Base-by-base conservation (phyloP, 306 rosid species). In the Rosa persica region DNA sequence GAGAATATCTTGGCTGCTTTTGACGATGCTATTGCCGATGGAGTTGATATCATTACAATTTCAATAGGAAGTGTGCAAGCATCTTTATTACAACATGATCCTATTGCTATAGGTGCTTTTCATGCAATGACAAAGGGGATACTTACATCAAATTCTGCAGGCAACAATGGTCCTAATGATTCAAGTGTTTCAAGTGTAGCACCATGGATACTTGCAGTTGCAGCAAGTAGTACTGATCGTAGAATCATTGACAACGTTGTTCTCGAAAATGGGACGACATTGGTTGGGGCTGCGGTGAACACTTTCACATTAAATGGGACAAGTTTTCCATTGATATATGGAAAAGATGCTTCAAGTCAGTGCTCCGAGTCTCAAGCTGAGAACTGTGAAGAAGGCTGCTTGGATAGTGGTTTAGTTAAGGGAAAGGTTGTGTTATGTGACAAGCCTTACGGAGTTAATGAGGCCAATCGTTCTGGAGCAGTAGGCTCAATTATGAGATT, bases 1-100 rank as follows among this genome's bases (percentile, higher is more conserved):
- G 74, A 70, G 6, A 55, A 39, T 13, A 13, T 70, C 34, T 43
- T 44, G 55, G 55, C 55, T 70, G 74, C 74, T n/a, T 70, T 70
- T 44, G 74, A 70, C 16, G 74, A 70, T 46, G 74, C 57, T 23
- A 70, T 70, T 12, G 74, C 57, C 3, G 74, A 70, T 46, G 74
- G 57, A 44, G 74, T 70, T 70, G 57, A 70, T 13, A 70, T 70
- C 39, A 43, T 70, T 23, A 70, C 55, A 44, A 2, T 70, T 25
- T 70, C 54, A 44, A 0, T 23, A 22, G 75, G 62, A 30, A 19
- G 3, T 4, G 7, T 0, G 12, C 4, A 8, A 1, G 27, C n/a
- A 27, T 0, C 0, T 2, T 5, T 6, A 7, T 48, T 72, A 0
- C 9, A 72, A 1, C 10, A 3, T 22, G 75, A 72, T 17, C 57